Conservation (phyloP, 306 rosid genomes). For the Albizia julibrissin region DNA sequence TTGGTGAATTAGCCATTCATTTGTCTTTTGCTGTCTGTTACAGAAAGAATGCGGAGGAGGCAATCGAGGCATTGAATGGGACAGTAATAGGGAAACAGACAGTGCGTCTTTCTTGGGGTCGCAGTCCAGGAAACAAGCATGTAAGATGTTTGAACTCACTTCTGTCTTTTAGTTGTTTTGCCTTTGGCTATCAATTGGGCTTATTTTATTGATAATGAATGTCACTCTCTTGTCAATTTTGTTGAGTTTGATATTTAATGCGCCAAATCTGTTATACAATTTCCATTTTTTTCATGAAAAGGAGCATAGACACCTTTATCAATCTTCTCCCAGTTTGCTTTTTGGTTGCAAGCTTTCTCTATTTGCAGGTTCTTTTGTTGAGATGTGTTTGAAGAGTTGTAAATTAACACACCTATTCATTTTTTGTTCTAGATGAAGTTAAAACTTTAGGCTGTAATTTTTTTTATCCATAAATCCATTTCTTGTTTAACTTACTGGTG, state of each 20-base stretch:
- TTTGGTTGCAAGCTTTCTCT: not conserved
- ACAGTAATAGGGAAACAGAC: conserved; percentile 67
- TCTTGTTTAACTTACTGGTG: conserved; percentile 4
- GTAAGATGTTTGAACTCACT: conserved; percentile 30
- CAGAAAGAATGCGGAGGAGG: conserved; percentile 74
- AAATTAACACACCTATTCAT: not conserved
- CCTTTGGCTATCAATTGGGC: not conserved
- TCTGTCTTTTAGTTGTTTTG: not conserved
- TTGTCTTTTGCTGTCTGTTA: conserved; percentile 22
- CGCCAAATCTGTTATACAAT: not conserved
- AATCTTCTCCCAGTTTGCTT: not conserved
- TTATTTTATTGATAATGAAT: not conserved
- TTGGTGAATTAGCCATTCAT: not conserved
- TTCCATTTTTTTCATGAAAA: not conserved
- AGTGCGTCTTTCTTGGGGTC: conserved; percentile 82
- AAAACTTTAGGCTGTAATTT: not conserved
- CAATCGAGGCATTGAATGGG: conserved; percentile 65
- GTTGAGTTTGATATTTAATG: not conserved
- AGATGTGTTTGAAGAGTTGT: not conserved
- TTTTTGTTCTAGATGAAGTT: not conserved
- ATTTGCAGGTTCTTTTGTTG: not conserved
- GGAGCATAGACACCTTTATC: not conserved
- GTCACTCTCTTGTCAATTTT: not conserved
- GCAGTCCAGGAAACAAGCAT: conserved; percentile 72
- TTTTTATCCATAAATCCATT: not conserved